Base-by-base conservation (phyloP, 768 basidiomycete species). In the Favolaschia claudopus region DNA sequence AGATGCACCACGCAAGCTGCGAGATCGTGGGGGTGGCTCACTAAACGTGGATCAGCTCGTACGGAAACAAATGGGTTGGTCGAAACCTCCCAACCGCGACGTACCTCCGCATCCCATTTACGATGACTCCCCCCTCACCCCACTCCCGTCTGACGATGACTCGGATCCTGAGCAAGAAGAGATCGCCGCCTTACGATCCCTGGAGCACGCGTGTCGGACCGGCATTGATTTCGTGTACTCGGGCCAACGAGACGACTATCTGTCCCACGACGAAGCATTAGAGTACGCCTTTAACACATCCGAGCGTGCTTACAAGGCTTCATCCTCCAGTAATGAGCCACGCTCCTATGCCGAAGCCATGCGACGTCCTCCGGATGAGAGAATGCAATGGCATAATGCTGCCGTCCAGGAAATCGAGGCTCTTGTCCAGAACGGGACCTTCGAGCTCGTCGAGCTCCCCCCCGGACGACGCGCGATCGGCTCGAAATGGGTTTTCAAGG, bases 381-480 rank as follows among this genome's bases (percentile, higher is more conserved):
- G 15, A 5, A 24, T 29, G 17, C n/a, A 65, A 20, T 75, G 71
- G 72, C 45, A 66, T 5, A 32, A 64, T n/a, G 79, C 70, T 24
- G 66, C 50, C 51, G 69, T 47, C 1, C 59, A 72, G 12, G 74
- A 79, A 58, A 60, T 75, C 15, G 58, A 72, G 13, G 43, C 65
- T 1, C 65, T 68, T 10, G 9, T 53, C 13, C 45, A 53, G 3
- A 74, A 72, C 45, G 65, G 74, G 3, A 76, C 76, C 0, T 82
- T 76, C 71, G 65, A 71, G 15, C 55, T 76, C 1, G 74, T 76
- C 1, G 47, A 70, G 19, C 63, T 76, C 0, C 80, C 79, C 5
- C 45, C 55, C 24, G 66, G 65, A 2, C 53, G 67, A 3, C 59
- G 58, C 24, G 67, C 65, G 5, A 62, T 72, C 14, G 68, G 64